Evolutionary conservation across 1,284 basidiomycete species (phyloP).

Genomic region (Anthracocystis panici-leucophaei): DNA sequence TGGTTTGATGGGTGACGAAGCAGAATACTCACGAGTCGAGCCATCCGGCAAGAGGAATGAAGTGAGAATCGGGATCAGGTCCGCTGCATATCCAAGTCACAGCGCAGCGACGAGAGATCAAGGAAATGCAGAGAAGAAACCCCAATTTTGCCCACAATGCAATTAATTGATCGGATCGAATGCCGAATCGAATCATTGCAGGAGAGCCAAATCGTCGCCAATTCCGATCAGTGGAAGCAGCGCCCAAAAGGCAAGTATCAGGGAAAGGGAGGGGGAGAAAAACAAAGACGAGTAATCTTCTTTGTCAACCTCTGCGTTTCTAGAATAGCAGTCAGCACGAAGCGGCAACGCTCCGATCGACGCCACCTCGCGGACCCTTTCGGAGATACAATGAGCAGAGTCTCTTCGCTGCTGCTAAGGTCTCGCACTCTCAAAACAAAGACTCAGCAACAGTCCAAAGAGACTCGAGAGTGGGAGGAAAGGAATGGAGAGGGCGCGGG

Average conservation of each 20-base stretch:
- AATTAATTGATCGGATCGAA: slow-evolving; percentile 15
- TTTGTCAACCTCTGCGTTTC: slow-evolving; percentile 35
- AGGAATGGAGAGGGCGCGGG: not conserved
- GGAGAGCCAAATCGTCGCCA: slow-evolving; percentile 23
- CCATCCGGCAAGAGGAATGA: slow-evolving; percentile 30
- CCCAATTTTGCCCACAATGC: slow-evolving; percentile 7
- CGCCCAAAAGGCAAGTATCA: slow-evolving; percentile 14
- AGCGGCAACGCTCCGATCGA: slow-evolving; percentile 4
- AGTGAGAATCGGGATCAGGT: slow-evolving; percentile 20
- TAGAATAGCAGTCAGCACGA: slow-evolving; percentile 11
- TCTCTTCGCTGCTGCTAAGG: slow-evolving; percentile 1
- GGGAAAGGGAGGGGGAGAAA: slow-evolving; percentile 13
- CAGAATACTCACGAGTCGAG: slow-evolving; percentile 27
- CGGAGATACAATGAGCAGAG: not conserved
- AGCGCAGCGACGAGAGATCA: slow-evolving; percentile 12
- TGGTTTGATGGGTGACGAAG: not conserved
- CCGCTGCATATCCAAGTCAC: slow-evolving; percentile 40
- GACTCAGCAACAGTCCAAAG: slow-evolving; percentile 2
- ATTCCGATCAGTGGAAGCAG: slow-evolving; percentile 30
- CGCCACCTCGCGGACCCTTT: slow-evolving; percentile 7
- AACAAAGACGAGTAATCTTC: slow-evolving; percentile 18
- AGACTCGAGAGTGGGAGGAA: not conserved
- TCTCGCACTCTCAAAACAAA: not conserved
- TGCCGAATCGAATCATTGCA: slow-evolving; percentile 5
- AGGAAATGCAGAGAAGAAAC: slow-evolving; percentile 5